Evolutionary conservation across 495 filamentous ascomycete genomes (phyloP).

Genomic region (Aspergillus incahuasiensis): DNA sequence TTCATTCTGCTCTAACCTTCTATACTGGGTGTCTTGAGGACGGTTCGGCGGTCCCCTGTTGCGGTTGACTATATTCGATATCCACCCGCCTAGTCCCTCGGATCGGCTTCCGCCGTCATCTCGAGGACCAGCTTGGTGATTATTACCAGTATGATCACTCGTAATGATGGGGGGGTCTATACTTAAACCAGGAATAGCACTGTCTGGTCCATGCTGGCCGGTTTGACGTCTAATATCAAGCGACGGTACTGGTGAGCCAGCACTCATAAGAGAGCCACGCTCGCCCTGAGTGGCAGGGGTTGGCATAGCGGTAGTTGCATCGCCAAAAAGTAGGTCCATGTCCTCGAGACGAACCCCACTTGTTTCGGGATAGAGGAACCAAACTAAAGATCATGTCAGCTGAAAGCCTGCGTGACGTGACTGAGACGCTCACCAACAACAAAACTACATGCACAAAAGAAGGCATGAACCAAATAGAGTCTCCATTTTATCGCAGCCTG

Average conservation of each 20-base stretch:
- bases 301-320: constrained; percentile 74
- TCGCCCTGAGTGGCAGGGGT: constrained; percentile 68
- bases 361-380: constrained; percentile 95
- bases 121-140: constrained; percentile 27
- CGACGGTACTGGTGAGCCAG: constrained; percentile 70
- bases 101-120: constrained; percentile 28
- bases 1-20: constrained; percentile 61
- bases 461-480: constrained; percentile 90
- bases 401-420: neutral
- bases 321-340: constrained; percentile 88
- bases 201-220: constrained; percentile 49
- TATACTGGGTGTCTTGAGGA: constrained; percentile 53
- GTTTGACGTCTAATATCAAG: constrained; percentile 63
- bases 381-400: constrained; percentile 58
- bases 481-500: constrained; percentile 90
- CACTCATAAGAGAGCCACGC: constrained; percentile 66
- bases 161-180: constrained; percentile 61
- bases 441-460: constrained; percentile 95
- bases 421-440: constrained; percentile 72
- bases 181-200: constrained; percentile 66
- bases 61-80: constrained; percentile 57
- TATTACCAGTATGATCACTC: constrained; percentile 43
- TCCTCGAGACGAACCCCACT: constrained; percentile 93
- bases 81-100: constrained; percentile 66
- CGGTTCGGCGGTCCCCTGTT: constrained; percentile 44